phyloP scores from a whole-genome alignment of 2,329 filamentous ascomycete species.

The Pezicula carpinea region DNA sequence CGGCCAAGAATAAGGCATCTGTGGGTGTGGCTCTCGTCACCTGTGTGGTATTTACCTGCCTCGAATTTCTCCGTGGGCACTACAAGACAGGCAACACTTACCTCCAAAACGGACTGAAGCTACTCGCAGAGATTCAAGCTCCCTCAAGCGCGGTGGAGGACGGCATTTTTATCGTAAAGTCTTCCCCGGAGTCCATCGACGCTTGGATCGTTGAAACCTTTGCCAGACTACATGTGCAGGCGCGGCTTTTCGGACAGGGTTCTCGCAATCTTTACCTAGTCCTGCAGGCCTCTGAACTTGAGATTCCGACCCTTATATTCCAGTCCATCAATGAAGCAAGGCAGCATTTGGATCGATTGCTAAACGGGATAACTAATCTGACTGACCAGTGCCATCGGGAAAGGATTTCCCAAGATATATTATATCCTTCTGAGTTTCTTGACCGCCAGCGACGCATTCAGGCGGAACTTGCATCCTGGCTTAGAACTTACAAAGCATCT shows the following conservation, averaged over 20 bases:
- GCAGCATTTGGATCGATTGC: slow-evolving; percentile 13
- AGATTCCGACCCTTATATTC: slow-evolving; percentile 15
- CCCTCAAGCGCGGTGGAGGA: neutral
- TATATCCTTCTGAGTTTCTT: slow-evolving; percentile 2
- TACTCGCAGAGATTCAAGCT: slow-evolving; percentile 27
- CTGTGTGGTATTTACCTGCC: slow-evolving; percentile 46
- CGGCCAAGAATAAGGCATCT: slow-evolving; percentile 26
- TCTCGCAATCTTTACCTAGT: slow-evolving; percentile 8
- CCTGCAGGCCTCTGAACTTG: slow-evolving; percentile 4
- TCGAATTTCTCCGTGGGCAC: slow-evolving; percentile 46
- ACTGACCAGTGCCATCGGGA: neutral
- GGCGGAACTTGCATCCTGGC: slow-evolving; percentile 7
- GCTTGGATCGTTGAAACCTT: slow-evolving; percentile 41
- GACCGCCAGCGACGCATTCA: slow-evolving; percentile 4
- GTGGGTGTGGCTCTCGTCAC: slow-evolving; percentile 35
- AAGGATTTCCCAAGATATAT: too few relatives aligned
- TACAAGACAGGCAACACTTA: slow-evolving; percentile 34
- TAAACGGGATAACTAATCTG: slow-evolving; percentile 14
- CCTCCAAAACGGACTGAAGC: slow-evolving; percentile 37
- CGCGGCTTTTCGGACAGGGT: slow-evolving; percentile 25
- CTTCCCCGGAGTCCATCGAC: slow-evolving; percentile 29
- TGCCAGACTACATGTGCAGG: slow-evolving; percentile 25
- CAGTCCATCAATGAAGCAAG: slow-evolving; percentile 19
- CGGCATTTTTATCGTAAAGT: slow-evolving; percentile 4
- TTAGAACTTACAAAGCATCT: slow-evolving; percentile 6